These are phyloP conservation scores for Phytophthora tentaculata DNA, from an alignment of 352 stramenopile genomes.

Conservation along the genomic window DNA sequence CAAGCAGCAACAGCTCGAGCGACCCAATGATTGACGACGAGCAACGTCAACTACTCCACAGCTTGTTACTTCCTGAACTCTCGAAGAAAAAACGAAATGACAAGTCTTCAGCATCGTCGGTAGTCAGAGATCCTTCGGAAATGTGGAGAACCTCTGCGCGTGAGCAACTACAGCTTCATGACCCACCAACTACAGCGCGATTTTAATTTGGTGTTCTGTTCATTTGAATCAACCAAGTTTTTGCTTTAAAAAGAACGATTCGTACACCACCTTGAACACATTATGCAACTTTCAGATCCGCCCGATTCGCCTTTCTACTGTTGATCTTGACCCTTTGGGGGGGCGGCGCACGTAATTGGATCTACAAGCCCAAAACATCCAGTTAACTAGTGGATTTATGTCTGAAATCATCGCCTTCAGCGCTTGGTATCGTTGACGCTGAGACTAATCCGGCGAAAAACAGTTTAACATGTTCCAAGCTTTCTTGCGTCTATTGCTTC, in stretches of 20 bases:
- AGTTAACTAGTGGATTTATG: no score
- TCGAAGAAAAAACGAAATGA: constrained; percentile 9
- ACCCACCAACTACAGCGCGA: constrained; percentile 32
- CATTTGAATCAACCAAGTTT: neutral
- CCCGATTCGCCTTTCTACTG: no score
- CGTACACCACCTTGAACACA: no score
- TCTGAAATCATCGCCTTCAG: no score
- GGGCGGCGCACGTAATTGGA: no score
- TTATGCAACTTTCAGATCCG: no score
- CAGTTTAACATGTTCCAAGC: no score
- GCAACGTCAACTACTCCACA: constrained; percentile 25
- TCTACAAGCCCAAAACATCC: no score
- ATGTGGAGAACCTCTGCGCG: constrained; percentile 38
- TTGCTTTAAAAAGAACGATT: neutral
- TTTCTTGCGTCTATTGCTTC: no score
- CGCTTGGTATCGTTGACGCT: no score
- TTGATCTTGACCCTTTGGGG: no score
- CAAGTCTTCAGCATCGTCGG: constrained; percentile 1
- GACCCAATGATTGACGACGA: constrained; percentile 16
- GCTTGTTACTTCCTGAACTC: constrained; percentile 25
- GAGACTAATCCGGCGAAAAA: no score
- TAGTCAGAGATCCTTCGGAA: constrained; percentile 24
- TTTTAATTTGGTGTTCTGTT: constrained; percentile 27
- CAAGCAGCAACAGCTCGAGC: constrained; percentile 19
- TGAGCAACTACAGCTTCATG: neutral